Percentiles rank a stretch among this genome's conserved stretches.
Conservation (phyloP, 2,329 filamentous ascomycete species). For the Dactylellina parvicollis region DNA sequence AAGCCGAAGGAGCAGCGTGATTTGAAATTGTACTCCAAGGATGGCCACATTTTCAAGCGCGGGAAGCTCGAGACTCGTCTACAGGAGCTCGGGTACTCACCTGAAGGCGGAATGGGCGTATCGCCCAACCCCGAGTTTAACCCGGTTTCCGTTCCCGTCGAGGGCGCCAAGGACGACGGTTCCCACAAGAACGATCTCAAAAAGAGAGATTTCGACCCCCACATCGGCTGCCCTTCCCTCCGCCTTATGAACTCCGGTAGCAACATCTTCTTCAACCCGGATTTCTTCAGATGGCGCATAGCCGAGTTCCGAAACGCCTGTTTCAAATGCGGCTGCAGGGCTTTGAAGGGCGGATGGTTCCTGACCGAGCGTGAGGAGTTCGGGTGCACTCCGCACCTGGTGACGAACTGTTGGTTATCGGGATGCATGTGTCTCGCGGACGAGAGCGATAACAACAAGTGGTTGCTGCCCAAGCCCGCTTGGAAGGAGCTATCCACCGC, state of each 20-base stretch:
- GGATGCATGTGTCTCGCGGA: conserved; percentile 32
- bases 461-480: conserved; percentile 6
- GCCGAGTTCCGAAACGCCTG: conserved; percentile 6
- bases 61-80: conserved; percentile 6
- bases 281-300: conserved; percentile 7
- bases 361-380: conserved; percentile 1
- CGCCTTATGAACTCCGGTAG: conserved; percentile 24
- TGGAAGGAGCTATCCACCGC: conserved; percentile 2
- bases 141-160: neutral
- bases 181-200: neutral
- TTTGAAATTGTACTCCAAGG: neutral
- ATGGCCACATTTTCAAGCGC: neutral
- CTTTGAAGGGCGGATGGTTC: conserved; percentile 4
- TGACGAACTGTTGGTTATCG: conserved; percentile 10
- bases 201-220: conserved; percentile 22
- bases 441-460: neutral
- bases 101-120: neutral
- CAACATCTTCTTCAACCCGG: conserved; percentile 16
- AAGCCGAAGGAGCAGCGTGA: neutral
- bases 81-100: conserved; percentile 27
- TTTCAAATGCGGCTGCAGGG: conserved; percentile 33
- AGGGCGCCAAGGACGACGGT: neutral
- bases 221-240: conserved; percentile 36
- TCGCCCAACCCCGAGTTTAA: neutral
- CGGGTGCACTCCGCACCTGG: conserved; percentile 12